Conservation (phyloP, 1,284 basidiomycete species). For the Takashimella koratensis region DNA sequence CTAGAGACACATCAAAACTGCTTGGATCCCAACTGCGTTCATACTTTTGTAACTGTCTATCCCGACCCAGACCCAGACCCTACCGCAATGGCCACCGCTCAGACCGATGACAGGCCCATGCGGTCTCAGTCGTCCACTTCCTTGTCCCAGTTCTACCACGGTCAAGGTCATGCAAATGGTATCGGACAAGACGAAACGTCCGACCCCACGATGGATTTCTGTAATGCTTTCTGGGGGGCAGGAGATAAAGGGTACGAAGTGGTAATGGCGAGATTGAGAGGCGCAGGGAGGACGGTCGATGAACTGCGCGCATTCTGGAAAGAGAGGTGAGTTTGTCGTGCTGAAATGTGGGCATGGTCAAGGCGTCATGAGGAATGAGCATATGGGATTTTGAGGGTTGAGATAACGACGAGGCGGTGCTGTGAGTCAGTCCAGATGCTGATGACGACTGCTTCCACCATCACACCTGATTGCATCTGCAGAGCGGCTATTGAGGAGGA, state of each 20-base stretch:
- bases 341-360: neutral
- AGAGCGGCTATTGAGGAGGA: constrained; percentile 74
- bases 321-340: constrained; percentile 62
- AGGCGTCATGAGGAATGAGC: constrained; percentile 8
- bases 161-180: constrained; percentile 12
- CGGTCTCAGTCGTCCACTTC: constrained; percentile 47
- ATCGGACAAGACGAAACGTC: constrained; percentile 25
- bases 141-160: constrained; percentile 43
- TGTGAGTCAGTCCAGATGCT: neutral
- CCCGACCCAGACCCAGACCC: too few species aligned
- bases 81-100: too few species aligned
- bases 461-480: neutral
- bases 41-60: too few species aligned
- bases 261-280: constrained; percentile 80
- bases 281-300: constrained; percentile 79
- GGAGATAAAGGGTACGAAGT: constrained; percentile 86
- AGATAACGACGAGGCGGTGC: neutral
- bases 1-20: too few species aligned
- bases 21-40: too few species aligned
- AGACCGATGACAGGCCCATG: constrained; percentile 10
- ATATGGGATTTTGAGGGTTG: neutral
- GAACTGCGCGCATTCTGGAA: constrained; percentile 84
- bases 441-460: neutral
- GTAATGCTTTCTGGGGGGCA: constrained; percentile 93
- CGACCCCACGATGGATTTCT: constrained; percentile 66